phyloP scores from a whole-genome alignment of 139 green algal genomes.

The Desmodesmus armatus region DNA sequence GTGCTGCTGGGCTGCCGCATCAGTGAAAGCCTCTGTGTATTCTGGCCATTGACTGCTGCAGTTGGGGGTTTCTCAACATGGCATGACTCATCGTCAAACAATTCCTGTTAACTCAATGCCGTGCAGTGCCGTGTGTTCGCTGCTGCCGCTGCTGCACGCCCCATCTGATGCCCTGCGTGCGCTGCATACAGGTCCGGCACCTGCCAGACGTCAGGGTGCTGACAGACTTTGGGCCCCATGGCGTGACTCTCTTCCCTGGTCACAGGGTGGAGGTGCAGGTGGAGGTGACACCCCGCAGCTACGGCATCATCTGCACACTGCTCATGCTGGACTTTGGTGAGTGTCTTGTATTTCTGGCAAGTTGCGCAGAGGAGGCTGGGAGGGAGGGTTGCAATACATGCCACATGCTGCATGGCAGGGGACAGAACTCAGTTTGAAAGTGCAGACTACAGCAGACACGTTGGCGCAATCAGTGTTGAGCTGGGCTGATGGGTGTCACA shows the following conservation, averaged over 20 bases:
- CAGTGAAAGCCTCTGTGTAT: no score
- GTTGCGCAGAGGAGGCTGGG: background rate
- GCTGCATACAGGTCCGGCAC: background rate
- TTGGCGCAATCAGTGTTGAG: background rate
- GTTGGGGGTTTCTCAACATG: background rate
- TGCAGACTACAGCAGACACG: no score
- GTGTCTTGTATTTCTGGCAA: background rate
- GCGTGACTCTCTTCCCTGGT: background rate
- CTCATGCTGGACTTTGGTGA: constrained; percentile 23
- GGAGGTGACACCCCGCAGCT: background rate
- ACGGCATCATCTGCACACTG: constrained; percentile 26
- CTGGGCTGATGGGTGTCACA: background rate
- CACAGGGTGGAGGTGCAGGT: constrained; percentile 40
- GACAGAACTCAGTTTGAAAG: no score
- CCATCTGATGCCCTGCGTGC: background rate
- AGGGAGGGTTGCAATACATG: background rate
- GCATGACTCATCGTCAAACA: background rate
- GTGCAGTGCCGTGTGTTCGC: background rate
- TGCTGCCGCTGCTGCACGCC: background rate
- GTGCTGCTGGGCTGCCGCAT: background rate
- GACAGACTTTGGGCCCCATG: background rate
- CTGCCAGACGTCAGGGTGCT: background rate
- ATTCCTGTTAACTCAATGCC: background rate
- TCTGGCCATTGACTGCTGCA: no score
- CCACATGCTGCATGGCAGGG: no score